phyloP scores from a whole-genome alignment of 2,329 filamentous ascomycete genomes.

The Trichoderma afroharzianum region DNA sequence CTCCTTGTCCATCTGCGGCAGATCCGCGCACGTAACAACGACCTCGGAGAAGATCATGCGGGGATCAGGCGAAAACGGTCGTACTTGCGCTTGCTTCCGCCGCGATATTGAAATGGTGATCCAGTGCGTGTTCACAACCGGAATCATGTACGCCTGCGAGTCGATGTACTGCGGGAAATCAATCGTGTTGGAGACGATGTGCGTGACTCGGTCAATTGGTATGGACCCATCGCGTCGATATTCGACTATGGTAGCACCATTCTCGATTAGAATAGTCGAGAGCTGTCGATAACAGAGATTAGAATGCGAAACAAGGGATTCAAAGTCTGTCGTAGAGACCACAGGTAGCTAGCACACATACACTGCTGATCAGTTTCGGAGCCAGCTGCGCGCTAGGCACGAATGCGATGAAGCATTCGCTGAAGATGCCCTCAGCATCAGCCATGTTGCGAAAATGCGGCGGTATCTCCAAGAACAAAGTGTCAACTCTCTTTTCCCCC shows the following conservation, averaged over 20 bases:
- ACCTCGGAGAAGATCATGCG: constrained; percentile 86
- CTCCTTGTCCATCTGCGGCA: constrained; percentile 84
- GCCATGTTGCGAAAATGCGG: constrained; percentile 26
- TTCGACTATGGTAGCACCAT: constrained; percentile 50
- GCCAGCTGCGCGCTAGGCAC: constrained; percentile 41
- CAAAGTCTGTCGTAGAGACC: neutral
- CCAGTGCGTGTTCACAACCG: constrained; percentile 82
- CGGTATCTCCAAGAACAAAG: neutral
- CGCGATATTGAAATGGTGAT: constrained; percentile 67
- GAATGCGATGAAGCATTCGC: constrained; percentile 44
- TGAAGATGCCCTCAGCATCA: constrained; percentile 35
- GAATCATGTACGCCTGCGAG: constrained; percentile 72
- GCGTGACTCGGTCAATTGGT: constrained; percentile 47
- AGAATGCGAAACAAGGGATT: neutral
- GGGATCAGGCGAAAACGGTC: constrained; percentile 87
- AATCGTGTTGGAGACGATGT: constrained; percentile 67
- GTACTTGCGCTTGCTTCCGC: constrained; percentile 68
- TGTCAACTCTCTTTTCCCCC: neutral
- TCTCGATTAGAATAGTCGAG: constrained; percentile 37
- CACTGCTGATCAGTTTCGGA: constrained; percentile 40
- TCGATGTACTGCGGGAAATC: constrained; percentile 86
- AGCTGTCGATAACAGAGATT: neutral
- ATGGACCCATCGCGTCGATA: constrained; percentile 47
- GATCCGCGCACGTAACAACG: constrained; percentile 74
- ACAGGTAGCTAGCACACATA: constrained; percentile 21